Conservation (phyloP, 2,329 filamentous ascomycete genomes). For the Blastomyces parvus region DNA sequence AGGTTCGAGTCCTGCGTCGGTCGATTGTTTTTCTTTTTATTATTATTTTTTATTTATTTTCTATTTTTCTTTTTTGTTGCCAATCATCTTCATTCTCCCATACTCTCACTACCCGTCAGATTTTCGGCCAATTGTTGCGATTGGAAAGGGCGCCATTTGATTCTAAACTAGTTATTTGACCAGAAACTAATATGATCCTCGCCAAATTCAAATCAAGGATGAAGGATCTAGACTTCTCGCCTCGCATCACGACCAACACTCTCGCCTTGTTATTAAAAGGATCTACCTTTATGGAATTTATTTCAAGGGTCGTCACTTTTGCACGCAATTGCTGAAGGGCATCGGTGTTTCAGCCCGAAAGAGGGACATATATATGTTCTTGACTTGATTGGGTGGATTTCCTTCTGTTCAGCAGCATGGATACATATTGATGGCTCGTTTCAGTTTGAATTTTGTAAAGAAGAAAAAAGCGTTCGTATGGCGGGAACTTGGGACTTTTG, state of each 20-base stretch:
- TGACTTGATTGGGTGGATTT: neutral
- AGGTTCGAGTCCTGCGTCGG: conserved; percentile 18
- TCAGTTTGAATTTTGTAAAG: neutral
- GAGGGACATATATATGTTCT: neutral
- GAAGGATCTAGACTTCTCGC: neutral
- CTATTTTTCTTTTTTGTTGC: neutral
- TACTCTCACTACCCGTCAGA: no score
- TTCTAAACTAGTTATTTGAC: neutral
- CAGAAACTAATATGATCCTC: neutral
- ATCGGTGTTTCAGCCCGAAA: neutral
- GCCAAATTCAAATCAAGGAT: neutral
- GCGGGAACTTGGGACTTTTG: neutral
- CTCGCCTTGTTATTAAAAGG: no score
- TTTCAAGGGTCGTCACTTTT: neutral
- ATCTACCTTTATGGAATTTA: neutral
- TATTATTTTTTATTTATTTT: neutral
- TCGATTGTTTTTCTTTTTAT: conserved; percentile 9
- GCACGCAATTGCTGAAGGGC: neutral
- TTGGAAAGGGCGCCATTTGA: neutral
- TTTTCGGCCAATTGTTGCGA: neutral
- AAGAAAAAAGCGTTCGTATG: neutral
- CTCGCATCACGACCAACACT: neutral
- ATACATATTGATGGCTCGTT: neutral
- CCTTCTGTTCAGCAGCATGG: neutral
- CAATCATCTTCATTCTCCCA: no score